Evolutionary conservation across 2,329 filamentous ascomycete genomes (phyloP), one percentile per base, ranked within the genome.

Genomic region (Trichoderma lentiforme): DNA sequence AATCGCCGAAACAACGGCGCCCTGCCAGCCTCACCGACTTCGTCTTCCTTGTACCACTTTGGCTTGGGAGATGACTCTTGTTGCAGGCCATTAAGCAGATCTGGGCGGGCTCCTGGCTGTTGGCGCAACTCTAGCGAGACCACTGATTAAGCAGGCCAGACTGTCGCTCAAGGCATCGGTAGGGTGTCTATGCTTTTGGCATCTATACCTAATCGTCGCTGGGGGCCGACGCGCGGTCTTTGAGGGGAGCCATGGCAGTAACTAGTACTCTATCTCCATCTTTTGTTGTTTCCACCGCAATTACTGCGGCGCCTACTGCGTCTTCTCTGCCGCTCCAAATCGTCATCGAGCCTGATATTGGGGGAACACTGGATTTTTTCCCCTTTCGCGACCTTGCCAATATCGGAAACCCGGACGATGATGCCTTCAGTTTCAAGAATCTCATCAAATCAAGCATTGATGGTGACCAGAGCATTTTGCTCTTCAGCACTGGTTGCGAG

Each of bases 331-430:
- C 71, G 4, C 76, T 81, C 21, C 76, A 74, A 12, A 73, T 82
- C 43, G 73, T 80, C 57, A 71, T 82, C 67, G 76, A 75, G 39
- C 63, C 74, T 62, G 75, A 73, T 70, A 77, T 82, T 15, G 78
- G 78, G 24, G 80, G 79, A 71, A 79, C 78, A 5, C 77, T 77
- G 0, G 79, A 80, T 75, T 82, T 82, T 74, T 82, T 79, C 71
- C 81, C 81, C 26, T 82, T 82, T 57, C 73, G 80, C 66, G 80
- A 82, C 73, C 78, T 82, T 39, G 78, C 76, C 43, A 73, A 74
- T 68, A 75, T 82, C 58, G 76, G 76, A 61, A 74, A 76, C n/a
- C 75, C 74, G 32, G 74, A 75, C 51, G 75, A 72, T 30, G 75
- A 79, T 63, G 73, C 74, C 58, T 76, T 81, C 56, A 79, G 76